Percentiles rank a stretch among this genome's conserved stretches.
phyloP scores from a whole-genome alignment of 108 stramenopile species.

The Stephanodiscus minutulus region DNA sequence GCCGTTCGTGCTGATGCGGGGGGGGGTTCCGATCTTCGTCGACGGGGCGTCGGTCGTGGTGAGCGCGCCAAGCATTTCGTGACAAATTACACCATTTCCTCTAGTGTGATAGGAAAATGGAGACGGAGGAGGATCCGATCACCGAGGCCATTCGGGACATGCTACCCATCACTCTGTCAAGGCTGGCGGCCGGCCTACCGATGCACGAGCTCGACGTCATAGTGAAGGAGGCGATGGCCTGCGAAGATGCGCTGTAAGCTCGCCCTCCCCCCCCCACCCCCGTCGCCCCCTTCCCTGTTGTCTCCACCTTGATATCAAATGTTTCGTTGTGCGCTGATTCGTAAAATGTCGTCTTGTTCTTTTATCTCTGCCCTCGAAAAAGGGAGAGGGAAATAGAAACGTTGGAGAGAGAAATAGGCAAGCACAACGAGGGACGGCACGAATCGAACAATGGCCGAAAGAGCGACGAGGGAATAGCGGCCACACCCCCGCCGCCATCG shows the following conservation, averaged over 20 bases:
- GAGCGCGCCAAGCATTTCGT: too few relatives aligned
- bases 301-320: too few relatives aligned
- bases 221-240: conserved; percentile 62
- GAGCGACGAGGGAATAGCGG: not conserved
- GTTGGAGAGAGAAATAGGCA: conserved; percentile 52
- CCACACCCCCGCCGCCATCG: not conserved
- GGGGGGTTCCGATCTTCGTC: too few relatives aligned
- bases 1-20: too few relatives aligned
- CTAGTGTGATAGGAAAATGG: too few relatives aligned
- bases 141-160: conserved; percentile 27
- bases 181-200: conserved; percentile 72
- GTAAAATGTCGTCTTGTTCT: not conserved
- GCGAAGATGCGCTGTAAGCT: conserved; percentile 65
- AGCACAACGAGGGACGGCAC: conserved; percentile 5
- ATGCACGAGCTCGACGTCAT: conserved; percentile 64
- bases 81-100: too few relatives aligned
- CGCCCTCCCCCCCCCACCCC: not conserved
- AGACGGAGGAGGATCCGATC: not conserved
- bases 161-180: conserved; percentile 50
- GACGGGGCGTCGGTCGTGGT: too few relatives aligned
- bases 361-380: not conserved
- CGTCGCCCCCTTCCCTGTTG: not conserved
- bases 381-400: conserved; percentile 58
- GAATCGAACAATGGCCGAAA: conserved; percentile 1
- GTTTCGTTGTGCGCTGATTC: too few relatives aligned